phyloP scores from a whole-genome alignment of 2,329 filamentous ascomycete species.

The Xylariaceae sp. region DNA sequence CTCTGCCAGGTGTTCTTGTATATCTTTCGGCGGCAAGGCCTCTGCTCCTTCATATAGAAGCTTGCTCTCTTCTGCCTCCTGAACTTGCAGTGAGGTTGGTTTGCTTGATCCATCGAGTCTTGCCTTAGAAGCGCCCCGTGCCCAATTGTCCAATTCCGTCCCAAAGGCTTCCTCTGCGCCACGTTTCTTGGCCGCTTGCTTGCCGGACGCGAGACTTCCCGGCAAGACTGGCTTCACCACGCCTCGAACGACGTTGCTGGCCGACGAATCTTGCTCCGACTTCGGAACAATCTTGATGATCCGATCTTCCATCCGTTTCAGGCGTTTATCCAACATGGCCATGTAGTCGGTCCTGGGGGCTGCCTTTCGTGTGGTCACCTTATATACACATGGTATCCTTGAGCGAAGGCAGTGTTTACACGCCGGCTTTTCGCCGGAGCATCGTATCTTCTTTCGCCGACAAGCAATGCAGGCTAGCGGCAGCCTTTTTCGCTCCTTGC shows the following conservation, averaged over 20 bases:
- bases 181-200: slow-evolving; percentile 69
- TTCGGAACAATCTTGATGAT: slow-evolving; percentile 95
- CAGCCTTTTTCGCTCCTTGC: slow-evolving; percentile 89
- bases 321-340: slow-evolving; percentile 94
- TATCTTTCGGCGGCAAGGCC: slow-evolving; percentile 75
- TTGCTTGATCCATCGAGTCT: slow-evolving; percentile 43
- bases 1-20: slow-evolving; percentile 90
- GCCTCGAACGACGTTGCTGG: slow-evolving; percentile 68
- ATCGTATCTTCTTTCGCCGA: slow-evolving; percentile 94
- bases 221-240: slow-evolving; percentile 76
- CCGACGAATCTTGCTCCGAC: slow-evolving; percentile 64
- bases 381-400: slow-evolving; percentile 94
- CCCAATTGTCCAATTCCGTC: slow-evolving; percentile 76
- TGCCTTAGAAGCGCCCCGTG: slow-evolving; percentile 52
- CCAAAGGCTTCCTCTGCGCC: slow-evolving; percentile 84
- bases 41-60: slow-evolving; percentile 79
- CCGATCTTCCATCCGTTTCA: slow-evolving; percentile 96
- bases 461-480: slow-evolving; percentile 95
- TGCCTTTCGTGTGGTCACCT: slow-evolving; percentile 90
- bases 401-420: slow-evolving; percentile 95
- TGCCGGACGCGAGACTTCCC: slow-evolving; percentile 45
- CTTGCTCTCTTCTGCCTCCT: slow-evolving; percentile 69
- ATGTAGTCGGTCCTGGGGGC: slow-evolving; percentile 96
- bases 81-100: slow-evolving; percentile 51
- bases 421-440: slow-evolving; percentile 93